phyloP scores from a whole-genome alignment of 2,329 filamentous ascomycete species.

The Alternaria atra region DNA sequence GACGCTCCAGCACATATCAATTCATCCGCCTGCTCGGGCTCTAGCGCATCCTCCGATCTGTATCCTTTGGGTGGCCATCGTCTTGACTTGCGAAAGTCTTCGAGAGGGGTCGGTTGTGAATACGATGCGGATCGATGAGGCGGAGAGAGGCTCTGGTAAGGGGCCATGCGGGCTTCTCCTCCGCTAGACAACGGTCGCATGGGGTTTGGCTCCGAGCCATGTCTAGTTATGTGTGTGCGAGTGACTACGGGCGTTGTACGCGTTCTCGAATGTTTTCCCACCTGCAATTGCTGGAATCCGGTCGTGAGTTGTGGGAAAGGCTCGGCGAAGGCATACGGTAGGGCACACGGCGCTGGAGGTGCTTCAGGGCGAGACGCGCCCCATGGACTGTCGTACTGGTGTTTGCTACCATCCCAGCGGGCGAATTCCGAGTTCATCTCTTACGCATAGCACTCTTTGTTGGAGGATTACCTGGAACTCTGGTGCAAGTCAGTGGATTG shows the following conservation, averaged over 20 bases:
- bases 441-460: constrained; percentile 46
- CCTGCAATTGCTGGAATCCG: constrained; percentile 39
- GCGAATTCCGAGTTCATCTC: constrained; percentile 50
- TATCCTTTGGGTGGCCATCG: constrained; percentile 54
- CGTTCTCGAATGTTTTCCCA: constrained; percentile 38
- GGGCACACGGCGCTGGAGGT: constrained; percentile 28
- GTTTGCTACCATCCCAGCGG: constrained; percentile 45
- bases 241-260: constrained; percentile 46
- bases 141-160: constrained; percentile 35
- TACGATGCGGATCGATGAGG: constrained; percentile 47
- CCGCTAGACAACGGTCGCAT: constrained; percentile 46
- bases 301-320: constrained; percentile 34
- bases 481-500: constrained; percentile 37
- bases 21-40: constrained; percentile 47
- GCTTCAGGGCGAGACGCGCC: constrained; percentile 33
- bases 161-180: constrained; percentile 38
- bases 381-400: constrained; percentile 44
- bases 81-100: constrained; percentile 48
- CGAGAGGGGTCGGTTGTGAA: constrained; percentile 48
- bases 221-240: constrained; percentile 47
- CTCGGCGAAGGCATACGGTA: constrained; percentile 42
- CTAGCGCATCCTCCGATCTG: constrained; percentile 43
- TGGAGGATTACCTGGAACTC: constrained; percentile 30
- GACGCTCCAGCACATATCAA: constrained; percentile 51
- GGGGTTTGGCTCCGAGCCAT: constrained; percentile 47